These are phyloP conservation scores for Xenoacremonium recifei DNA, from an alignment of 2,329 filamentous ascomycete genomes.

Conservation along the genomic window DNA sequence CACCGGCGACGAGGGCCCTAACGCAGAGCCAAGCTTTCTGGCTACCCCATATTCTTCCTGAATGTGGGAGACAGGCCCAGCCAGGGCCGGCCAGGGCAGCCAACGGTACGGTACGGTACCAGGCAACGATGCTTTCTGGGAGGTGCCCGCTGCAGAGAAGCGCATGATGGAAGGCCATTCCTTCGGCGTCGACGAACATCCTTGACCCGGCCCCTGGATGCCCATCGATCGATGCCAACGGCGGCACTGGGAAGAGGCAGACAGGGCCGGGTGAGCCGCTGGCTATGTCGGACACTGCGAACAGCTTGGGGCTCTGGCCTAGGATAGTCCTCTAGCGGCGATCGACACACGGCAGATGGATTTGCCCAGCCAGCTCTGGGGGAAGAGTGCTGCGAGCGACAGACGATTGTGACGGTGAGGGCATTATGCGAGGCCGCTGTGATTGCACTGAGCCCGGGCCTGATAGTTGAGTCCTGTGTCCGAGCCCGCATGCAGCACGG, in stretches of 20 bases:
- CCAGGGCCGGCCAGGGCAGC: too few species aligned
- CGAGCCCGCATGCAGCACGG: not conserved
- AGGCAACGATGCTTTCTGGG: not conserved
- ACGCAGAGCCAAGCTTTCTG: too few species aligned
- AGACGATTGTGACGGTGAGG: conserved; percentile 6
- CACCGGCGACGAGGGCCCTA: not conserved
- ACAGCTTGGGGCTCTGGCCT: conserved; percentile 5
- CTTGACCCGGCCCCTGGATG: conserved; percentile 15
- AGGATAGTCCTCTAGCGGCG: conserved; percentile 14
- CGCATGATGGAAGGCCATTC: conserved; percentile 10
- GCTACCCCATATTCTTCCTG: not conserved
- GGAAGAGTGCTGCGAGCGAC: too few species aligned
- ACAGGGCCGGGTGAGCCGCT: not conserved
- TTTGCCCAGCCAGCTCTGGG: too few species aligned
- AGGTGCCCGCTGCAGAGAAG: not conserved
- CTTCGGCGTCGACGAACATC: conserved; percentile 12
- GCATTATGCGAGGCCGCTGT: conserved; percentile 13
- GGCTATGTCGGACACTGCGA: not conserved
- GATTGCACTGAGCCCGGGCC: not conserved
- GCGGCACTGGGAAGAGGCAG: not conserved
- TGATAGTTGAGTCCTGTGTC: not conserved
- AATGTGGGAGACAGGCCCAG: not conserved
- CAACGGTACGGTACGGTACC: too few species aligned
- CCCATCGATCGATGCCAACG: too few species aligned
- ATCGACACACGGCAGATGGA: conserved; percentile 20